Evolutionary conservation across 768 basidiomycete genomes (phyloP).

Genomic region (Podaxis sp.): DNA sequence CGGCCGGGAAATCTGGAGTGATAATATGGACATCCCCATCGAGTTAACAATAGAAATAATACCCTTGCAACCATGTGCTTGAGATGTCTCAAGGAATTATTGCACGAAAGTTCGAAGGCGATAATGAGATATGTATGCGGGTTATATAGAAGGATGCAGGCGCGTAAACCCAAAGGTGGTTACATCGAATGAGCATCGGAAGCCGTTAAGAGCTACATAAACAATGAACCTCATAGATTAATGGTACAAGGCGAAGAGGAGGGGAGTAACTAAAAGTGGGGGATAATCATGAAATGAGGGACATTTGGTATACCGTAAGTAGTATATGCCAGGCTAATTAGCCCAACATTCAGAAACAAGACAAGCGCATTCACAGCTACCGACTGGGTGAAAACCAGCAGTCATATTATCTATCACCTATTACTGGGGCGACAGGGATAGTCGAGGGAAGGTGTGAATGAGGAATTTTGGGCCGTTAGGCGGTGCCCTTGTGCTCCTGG

Average conservation of each 20-base stretch:
- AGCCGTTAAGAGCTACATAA: conserved; percentile 7
- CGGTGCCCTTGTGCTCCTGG: conserved; percentile 25
- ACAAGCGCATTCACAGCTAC: background rate
- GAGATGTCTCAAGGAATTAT: background rate
- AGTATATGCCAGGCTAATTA: background rate
- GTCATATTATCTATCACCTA: background rate
- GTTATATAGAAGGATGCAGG: background rate
- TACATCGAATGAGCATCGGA: background rate
- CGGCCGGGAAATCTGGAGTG: no score
- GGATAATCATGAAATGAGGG: background rate
- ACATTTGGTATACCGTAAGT: conserved; percentile 4
- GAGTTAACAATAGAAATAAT: no score
- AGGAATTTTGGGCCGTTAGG: conserved; percentile 19
- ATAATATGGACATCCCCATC: no score
- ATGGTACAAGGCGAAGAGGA: conserved; percentile 1
- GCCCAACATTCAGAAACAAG: background rate
- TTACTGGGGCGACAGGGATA: background rate
- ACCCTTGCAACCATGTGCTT: no score
- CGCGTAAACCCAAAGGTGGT: background rate
- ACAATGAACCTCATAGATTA: conserved; percentile 13
- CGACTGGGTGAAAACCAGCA: background rate
- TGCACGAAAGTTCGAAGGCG: background rate
- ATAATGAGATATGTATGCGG: background rate
- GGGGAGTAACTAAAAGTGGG: background rate
- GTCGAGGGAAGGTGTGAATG: background rate